These are phyloP conservation scores for Pleoardoris graminearum DNA, from an alignment of 2,329 filamentous ascomycete species.

Conservation along the genomic window DNA sequence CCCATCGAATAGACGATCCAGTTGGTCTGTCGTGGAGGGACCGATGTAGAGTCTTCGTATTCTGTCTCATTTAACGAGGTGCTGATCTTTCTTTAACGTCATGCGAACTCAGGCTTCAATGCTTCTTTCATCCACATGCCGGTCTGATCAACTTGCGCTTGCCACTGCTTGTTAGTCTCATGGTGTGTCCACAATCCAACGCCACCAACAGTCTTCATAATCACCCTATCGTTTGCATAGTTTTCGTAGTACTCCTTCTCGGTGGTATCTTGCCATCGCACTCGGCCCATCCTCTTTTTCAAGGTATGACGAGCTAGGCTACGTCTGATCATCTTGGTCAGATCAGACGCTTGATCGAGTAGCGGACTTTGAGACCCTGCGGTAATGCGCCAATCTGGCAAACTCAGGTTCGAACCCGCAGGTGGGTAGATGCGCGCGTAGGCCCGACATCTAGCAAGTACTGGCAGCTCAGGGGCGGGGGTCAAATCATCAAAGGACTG, in stretches of 20 bases:
- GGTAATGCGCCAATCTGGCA: constrained; percentile 49
- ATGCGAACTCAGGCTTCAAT: constrained; percentile 14
- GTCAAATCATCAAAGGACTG: constrained; percentile 20
- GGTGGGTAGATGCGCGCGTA: constrained; percentile 50
- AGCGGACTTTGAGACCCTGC: constrained; percentile 46
- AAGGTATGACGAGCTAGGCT: constrained; percentile 44
- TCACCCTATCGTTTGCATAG: constrained; percentile 26
- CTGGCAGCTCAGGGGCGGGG: constrained; percentile 20
- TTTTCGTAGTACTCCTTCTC: constrained; percentile 38
- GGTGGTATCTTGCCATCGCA: constrained; percentile 24
- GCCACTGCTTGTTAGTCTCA: constrained; percentile 10
- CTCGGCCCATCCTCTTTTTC: constrained; percentile 27
- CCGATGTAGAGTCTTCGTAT: not conserved
- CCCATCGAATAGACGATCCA: not conserved
- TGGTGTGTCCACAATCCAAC: constrained; percentile 33
- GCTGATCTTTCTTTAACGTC: not conserved
- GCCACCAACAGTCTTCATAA: constrained; percentile 17
- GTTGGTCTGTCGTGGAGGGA: not conserved
- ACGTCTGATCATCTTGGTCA: constrained; percentile 45
- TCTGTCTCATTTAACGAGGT: not conserved
- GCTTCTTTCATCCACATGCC: constrained; percentile 36
- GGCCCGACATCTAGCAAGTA: constrained; percentile 33
- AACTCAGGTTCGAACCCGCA: constrained; percentile 40
- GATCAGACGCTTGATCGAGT: constrained; percentile 47
- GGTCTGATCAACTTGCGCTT: constrained; percentile 19